Evolutionary conservation across 768 basidiomycete genomes (phyloP).

Genomic region (Boletus tomentosulus): DNA sequence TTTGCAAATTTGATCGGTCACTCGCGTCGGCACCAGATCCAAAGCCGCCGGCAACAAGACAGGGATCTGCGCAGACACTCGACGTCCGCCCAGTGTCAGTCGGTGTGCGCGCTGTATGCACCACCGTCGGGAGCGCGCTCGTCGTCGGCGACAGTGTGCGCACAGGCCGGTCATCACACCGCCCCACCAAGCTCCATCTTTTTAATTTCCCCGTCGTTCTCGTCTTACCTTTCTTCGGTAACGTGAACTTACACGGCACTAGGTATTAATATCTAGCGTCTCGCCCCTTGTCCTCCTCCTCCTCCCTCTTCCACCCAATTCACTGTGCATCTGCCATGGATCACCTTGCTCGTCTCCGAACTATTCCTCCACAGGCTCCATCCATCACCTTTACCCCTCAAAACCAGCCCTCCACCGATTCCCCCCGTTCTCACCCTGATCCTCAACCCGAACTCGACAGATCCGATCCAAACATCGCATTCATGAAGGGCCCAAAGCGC

Average conservation of each 20-base stretch:
- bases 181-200: slow-evolving; percentile 2
- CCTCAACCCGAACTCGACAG: slow-evolving; percentile 23
- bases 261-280: slow-evolving; percentile 20
- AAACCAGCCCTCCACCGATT: slow-evolving; percentile 11
- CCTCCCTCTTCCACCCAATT: neutral
- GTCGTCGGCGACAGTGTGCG: slow-evolving; percentile 7
- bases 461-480: slow-evolving; percentile 34
- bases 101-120: neutral
- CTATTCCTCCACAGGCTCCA: slow-evolving; percentile 11
- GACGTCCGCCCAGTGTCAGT: slow-evolving; percentile 14
- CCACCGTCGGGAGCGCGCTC: slow-evolving; percentile 8
- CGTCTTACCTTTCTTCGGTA: slow-evolving; percentile 20
- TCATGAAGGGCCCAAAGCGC: slow-evolving; percentile 50
- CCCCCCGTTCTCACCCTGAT: slow-evolving; percentile 19
- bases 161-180: neutral
- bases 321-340: slow-evolving; percentile 31
- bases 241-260: slow-evolving; percentile 23
- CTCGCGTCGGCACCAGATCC: slow-evolving; percentile 26
- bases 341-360: slow-evolving; percentile 27
- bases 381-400: slow-evolving; percentile 18
- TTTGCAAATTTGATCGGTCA: slow-evolving; percentile 13
- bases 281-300: neutral
- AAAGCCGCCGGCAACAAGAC: slow-evolving; percentile 34
- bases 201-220: slow-evolving; percentile 15
- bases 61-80: slow-evolving; percentile 25